A percentile compares a stretch with the other conserved stretches of the same genome.
phyloP scores from a whole-genome alignment of 2,329 filamentous ascomycete genomes.

The Fusarium sp. region DNA sequence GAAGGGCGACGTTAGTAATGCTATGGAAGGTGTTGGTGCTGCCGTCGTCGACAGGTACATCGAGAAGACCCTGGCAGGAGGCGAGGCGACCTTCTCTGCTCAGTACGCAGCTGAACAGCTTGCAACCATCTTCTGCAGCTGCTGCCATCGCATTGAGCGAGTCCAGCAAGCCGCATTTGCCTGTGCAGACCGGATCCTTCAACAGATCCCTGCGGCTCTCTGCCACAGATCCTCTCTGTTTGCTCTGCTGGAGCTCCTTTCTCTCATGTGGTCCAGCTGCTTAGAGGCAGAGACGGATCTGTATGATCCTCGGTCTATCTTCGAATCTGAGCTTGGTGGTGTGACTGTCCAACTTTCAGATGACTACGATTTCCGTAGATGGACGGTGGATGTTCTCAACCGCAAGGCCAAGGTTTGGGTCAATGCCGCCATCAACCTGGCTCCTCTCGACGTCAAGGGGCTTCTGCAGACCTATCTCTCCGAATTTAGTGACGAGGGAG shows the following conservation, averaged over 20 bases:
- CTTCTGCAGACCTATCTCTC: conserved; percentile 95
- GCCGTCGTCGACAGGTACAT: conserved; percentile 82
- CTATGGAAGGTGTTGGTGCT: conserved; percentile 69
- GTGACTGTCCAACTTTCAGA: conserved; percentile 93
- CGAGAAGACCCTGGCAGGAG: conserved; percentile 73
- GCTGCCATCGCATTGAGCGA: conserved; percentile 91
- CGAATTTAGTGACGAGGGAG: conserved; percentile 89
- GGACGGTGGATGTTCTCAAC: conserved; percentile 80
- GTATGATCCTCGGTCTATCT: conserved; percentile 84
- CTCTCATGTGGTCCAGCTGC: conserved; percentile 94
- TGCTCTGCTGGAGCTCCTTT: conserved; percentile 87
- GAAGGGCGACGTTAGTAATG: conserved; percentile 66
- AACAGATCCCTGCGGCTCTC: conserved; percentile 83
- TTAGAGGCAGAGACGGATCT: conserved; percentile 93
- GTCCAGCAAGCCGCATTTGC: conserved; percentile 86
- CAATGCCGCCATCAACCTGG: conserved; percentile 77
- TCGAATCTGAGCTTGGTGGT: conserved; percentile 76
- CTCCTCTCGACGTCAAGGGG: conserved; percentile 93
- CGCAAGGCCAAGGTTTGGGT: conserved; percentile 83
- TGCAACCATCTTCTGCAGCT: conserved; percentile 81
- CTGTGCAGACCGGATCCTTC: conserved; percentile 86
- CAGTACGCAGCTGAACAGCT: conserved; percentile 90
- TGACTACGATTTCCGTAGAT: conserved; percentile 81
- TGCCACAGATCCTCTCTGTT: conserved; percentile 92
- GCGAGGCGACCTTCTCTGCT: conserved; percentile 81